A percentile compares a stretch with the other conserved stretches of the same genome.
phyloP scores from a whole-genome alignment of 2,329 filamentous ascomycete genomes.

The Zymoseptoria brevis region DNA sequence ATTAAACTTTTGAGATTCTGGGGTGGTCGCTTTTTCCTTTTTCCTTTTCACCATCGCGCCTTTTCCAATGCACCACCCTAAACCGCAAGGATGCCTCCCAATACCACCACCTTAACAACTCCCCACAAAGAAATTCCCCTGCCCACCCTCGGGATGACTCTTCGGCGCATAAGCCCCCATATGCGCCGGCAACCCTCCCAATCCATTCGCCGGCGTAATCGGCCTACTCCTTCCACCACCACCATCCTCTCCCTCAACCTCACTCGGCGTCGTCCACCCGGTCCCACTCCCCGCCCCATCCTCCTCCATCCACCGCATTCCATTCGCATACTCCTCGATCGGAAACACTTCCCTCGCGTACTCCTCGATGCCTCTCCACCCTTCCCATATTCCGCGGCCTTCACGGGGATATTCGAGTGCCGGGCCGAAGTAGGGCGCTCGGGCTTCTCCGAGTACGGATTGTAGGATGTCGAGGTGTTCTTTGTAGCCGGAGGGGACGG shows the following conservation, averaged over 20 bases:
- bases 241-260: constrained; percentile 12
- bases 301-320: constrained; percentile 80
- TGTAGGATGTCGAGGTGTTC: constrained; percentile 68
- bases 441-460: constrained; percentile 50
- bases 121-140: constrained; percentile 26
- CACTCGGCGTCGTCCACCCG: constrained; percentile 13
- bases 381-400: constrained; percentile 81
- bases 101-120: constrained; percentile 18
- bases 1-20: no score
- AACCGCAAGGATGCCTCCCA: background rate
- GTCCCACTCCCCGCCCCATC: constrained; percentile 21
- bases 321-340: constrained; percentile 89
- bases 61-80: background rate
- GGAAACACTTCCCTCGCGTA: constrained; percentile 93
- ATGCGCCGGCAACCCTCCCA: constrained; percentile 15
- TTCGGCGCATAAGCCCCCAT: constrained; percentile 27
- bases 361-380: constrained; percentile 81
- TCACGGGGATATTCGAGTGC: constrained; percentile 58
- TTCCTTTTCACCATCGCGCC: background rate
- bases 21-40: no score
- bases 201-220: constrained; percentile 21
- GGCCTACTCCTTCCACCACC: constrained; percentile 15
- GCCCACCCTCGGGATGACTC: constrained; percentile 25
- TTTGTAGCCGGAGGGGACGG: constrained; percentile 79
- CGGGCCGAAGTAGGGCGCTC: constrained; percentile 56